Percentiles rank a stretch among this genome's conserved stretches.
phyloP scores from a whole-genome alignment of 306 rosid genomes.

The Sicyos baderoa region DNA sequence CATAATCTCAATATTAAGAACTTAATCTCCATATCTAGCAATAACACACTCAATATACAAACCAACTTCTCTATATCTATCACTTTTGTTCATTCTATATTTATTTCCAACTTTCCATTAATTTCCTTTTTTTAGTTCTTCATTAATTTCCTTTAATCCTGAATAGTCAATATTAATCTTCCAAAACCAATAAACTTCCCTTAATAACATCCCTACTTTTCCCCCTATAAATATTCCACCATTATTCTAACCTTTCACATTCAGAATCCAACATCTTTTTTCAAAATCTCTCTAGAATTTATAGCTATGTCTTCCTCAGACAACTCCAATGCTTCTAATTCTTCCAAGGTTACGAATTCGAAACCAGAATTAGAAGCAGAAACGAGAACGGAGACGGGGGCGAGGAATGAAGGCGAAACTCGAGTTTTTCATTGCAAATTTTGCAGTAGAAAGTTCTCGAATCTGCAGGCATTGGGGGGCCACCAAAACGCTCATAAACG shows the following conservation, averaged over 20 bases:
- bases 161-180: not conserved
- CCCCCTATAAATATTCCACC: not conserved
- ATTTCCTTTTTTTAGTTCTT: not conserved
- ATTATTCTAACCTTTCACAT: not conserved
- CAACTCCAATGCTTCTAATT: not conserved
- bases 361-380: not conserved
- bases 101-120: not conserved
- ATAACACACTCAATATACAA: not conserved
- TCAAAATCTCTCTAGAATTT: not conserved
- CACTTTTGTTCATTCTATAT: not conserved
- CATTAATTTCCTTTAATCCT: not conserved
- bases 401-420: not conserved
- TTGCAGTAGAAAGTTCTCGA: conserved; percentile 11
- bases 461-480: conserved; percentile 13
- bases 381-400: not conserved
- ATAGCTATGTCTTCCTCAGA: not conserved
- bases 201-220: not conserved
- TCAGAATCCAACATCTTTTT: not conserved
- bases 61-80: not conserved
- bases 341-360: not conserved
- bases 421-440: not conserved
- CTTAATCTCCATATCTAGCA: not conserved
- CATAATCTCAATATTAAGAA: not conserved
- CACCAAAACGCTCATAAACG: conserved; percentile 19
- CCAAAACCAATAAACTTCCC: not conserved